Base-by-base conservation (phyloP, 495 filamentous ascomycete species). In the Daldinia childiae region DNA sequence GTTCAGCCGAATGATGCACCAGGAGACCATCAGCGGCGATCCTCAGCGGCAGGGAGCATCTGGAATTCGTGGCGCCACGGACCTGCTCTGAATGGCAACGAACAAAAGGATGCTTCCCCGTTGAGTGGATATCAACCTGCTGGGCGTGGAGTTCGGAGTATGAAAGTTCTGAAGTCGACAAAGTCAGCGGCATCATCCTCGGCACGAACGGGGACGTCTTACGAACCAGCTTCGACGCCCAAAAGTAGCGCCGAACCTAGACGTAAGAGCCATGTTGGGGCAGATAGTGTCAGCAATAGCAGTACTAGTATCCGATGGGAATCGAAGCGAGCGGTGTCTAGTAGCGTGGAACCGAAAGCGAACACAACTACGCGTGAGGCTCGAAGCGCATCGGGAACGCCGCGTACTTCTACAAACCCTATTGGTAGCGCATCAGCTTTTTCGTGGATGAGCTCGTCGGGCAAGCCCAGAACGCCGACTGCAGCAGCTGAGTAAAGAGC, bases 401-500 rank as follows among this genome's bases (percentile, higher is more conserved):
- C 82, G 51, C 78, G 81, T 71, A 80, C 84, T 8, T 79, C 80
- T 38, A 78, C 89, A 24, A 98, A 98, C 77, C 94, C 95, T 3
- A 84, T 98, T 41, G 95, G 95, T 11, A 90, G 92, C 38, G 95
- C 92, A n/a, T 95, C 93, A 26, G 95, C 95, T 14, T 99, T 99
- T 83, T 87, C 91, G n/a, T 99, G 94, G 94, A 88, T 98, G 80
- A 83, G 76, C 30, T 62, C 78, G 34, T 66, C 77, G 41, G 71
- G 58, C 50, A 82, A 83, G 76, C 67, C 79, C 11, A 83, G 79
- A 71, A 74, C 80, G 32, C 73, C 81, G 0, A 69, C 79, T 6
- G 67, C 79, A 4, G 62, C 73, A 48, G 74, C 75, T 9, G 80
- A 83, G 48, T 82, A 75, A 64, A 58, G 21, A 39, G 32, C 52